Percentiles rank a stretch among this genome's conserved stretches.
Conservation (phyloP, 2,329 filamentous ascomycete genomes). For the Aspergillus ruber region DNA sequence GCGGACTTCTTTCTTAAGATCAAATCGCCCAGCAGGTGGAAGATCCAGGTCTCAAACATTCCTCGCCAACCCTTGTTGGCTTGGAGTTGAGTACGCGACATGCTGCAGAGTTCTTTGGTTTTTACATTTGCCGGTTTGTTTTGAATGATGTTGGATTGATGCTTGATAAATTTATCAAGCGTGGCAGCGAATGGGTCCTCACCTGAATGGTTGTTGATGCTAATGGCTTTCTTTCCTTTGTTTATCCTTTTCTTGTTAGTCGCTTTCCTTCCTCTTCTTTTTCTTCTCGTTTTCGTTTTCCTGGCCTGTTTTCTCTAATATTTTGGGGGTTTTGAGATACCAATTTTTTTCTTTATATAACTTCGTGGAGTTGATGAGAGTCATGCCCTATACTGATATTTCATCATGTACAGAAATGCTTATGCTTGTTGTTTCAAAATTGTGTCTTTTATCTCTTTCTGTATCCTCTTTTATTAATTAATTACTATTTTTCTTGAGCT, state of each 20-base stretch:
- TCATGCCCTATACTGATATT: constrained; percentile 4
- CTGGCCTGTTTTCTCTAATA: neutral
- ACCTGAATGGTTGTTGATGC: constrained; percentile 29
- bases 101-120: constrained; percentile 94
- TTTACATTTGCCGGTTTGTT: constrained; percentile 95
- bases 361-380: neutral
- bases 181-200: constrained; percentile 89
- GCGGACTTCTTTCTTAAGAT: constrained; percentile 50
- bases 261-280: neutral
- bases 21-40: constrained; percentile 95
- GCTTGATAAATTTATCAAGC: constrained; percentile 95
- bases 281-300: neutral
- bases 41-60: constrained; percentile 84
- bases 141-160: constrained; percentile 74
- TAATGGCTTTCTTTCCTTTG: neutral
- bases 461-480: neutral
- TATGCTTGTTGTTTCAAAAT: constrained; percentile 1
- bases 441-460: neutral
- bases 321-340: neutral
- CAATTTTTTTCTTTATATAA: neutral
- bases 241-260: neutral
- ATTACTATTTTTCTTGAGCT: neutral
- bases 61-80: constrained; percentile 89
- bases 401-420: constrained; percentile 4
- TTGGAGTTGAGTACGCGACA: constrained; percentile 89